These are phyloP conservation scores for Entomortierella chlamydospora DNA, from an alignment of 192 early-diverging fungal species.

Conservation along the genomic window DNA sequence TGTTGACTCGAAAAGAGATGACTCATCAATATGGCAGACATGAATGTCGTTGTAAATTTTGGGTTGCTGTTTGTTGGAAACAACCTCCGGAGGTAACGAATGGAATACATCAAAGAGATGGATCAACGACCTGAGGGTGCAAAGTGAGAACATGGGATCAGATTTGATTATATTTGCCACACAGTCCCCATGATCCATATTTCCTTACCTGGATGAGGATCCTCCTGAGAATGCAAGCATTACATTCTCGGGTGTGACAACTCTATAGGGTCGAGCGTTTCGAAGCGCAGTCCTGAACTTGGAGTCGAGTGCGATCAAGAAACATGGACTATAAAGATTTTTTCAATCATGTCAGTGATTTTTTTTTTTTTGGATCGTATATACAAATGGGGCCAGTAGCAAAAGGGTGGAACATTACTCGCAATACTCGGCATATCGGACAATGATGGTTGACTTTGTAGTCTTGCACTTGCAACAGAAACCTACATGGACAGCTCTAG, in stretches of 20 bases:
- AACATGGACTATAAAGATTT: conserved; percentile 67
- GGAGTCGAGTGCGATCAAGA: conserved; percentile 71
- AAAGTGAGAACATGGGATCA: too few species aligned
- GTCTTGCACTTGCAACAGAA: conserved; percentile 86
- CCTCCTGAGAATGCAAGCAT: conserved; percentile 92
- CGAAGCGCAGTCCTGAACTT: conserved; percentile 77
- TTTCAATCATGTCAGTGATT: background rate
- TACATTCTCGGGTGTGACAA: conserved; percentile 62
- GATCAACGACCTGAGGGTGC: conserved; percentile 68
- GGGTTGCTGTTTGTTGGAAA: conserved; percentile 63
- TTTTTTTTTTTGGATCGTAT: too few species aligned
- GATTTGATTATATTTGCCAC: too few species aligned
- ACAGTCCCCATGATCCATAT: too few species aligned
- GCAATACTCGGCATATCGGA: conserved; percentile 84
- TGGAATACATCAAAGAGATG: conserved; percentile 74
- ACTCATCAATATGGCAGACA: conserved; percentile 87
- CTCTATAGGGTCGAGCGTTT: conserved; percentile 58
- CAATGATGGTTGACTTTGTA: conserved; percentile 67
- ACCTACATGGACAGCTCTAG: conserved; percentile 38
- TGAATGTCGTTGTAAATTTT: conserved; percentile 68
- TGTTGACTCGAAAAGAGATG: conserved; percentile 57
- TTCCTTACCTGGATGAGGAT: conserved; percentile 73
- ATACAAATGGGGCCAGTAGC: background rate
- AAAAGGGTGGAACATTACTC: conserved; percentile 58
- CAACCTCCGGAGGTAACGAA: conserved; percentile 62